These are phyloP conservation scores for Penicillium vulpinum DNA, from an alignment of 2,329 filamentous ascomycete genomes.

Conservation along the genomic window DNA sequence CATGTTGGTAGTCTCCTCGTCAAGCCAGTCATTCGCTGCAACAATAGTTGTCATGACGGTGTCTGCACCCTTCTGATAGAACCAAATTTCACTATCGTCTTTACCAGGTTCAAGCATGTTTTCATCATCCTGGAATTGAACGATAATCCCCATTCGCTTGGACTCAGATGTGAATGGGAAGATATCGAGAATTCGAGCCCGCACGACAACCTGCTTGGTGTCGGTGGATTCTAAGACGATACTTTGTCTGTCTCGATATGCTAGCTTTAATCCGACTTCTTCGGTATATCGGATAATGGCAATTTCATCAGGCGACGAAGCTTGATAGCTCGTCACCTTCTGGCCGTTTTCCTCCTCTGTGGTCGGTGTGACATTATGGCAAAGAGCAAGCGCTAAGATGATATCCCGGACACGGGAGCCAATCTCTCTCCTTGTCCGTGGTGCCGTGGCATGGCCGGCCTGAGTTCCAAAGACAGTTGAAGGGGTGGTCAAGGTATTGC, in stretches of 20 bases:
- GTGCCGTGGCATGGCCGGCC: conserved; percentile 60
- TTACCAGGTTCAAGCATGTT: conserved; percentile 50
- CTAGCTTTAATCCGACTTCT: conserved; percentile 79
- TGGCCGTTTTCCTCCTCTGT: conserved; percentile 78
- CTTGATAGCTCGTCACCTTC: conserved; percentile 82
- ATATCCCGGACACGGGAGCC: conserved; percentile 90
- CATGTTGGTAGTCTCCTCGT: conserved; percentile 99
- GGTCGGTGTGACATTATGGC: conserved; percentile 95
- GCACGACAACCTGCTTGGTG: conserved; percentile 72
- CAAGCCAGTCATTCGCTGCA: conserved; percentile 94
- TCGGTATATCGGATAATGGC: conserved; percentile 97
- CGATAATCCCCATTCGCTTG: conserved; percentile 96
- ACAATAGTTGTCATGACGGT: conserved; percentile 98
- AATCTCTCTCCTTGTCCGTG: conserved; percentile 87
- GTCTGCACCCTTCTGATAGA: conserved; percentile 97
- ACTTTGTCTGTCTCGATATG: conserved; percentile 80
- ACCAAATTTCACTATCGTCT: conserved; percentile 81
- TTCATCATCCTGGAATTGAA: conserved; percentile 71
- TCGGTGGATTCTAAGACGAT: conserved; percentile 80
- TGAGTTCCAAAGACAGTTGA: conserved; percentile 68
- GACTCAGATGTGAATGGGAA: conserved; percentile 98
- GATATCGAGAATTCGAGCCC: conserved; percentile 84
- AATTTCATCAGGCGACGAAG: conserved; percentile 96
- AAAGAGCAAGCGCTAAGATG: conserved; percentile 85
- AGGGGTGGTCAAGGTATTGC: conserved; percentile 65